Base-by-base conservation (phyloP, 176 grass and related monocot genomes). In the Aegilops tauschii region DNA sequence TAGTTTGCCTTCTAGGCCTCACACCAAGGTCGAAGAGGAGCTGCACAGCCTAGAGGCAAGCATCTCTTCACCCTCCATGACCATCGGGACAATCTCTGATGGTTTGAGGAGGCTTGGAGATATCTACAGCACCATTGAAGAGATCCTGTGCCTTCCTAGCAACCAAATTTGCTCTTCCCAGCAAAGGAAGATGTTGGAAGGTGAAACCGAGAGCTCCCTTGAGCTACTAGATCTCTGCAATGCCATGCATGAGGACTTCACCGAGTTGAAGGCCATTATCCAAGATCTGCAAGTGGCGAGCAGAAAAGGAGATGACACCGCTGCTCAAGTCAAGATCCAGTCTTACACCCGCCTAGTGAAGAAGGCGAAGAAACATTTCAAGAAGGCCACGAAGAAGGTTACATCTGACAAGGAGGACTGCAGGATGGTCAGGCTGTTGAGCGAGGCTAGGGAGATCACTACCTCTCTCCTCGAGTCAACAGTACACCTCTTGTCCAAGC, bases 321-420 rank as follows among this genome's bases (percentile, higher is more conserved):
- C 12, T 49, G 45, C 14, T 49, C 45, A 49, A 49, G 12, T 49
- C 45, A 49, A 49, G 45, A 12, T 14, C 45, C 12, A 49, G 45
- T 49, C 12, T 49, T 49, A 49, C 45, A 49, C 16, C 30, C 68
- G 35, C 36, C 25, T 86, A 17, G 44, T 66, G 63, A 91, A 84
- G 83, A 91, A 94, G 63, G 75, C 84, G 16, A 42, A 77, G 16
- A 89, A 91, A 39, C 40, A 80, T 80, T 81, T 90, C 61, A 93
- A 93, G 85, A 90, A 87, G 23, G 36, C 12, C 1, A 61, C 11
- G 5, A 82, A 52, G 50, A 88, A 88, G 62, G 54, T 78, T 82
- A 32, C 30, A n/a, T 74, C 73, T 14, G 39, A 69, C 40, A 64
- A 39, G 7, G 56, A 69, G 18, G 75, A 69, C 13, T 65, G 52